These are phyloP conservation scores for Lipomyces sp. DNA, from an alignment of 805 yeast species.

Conservation along the genomic window DNA sequence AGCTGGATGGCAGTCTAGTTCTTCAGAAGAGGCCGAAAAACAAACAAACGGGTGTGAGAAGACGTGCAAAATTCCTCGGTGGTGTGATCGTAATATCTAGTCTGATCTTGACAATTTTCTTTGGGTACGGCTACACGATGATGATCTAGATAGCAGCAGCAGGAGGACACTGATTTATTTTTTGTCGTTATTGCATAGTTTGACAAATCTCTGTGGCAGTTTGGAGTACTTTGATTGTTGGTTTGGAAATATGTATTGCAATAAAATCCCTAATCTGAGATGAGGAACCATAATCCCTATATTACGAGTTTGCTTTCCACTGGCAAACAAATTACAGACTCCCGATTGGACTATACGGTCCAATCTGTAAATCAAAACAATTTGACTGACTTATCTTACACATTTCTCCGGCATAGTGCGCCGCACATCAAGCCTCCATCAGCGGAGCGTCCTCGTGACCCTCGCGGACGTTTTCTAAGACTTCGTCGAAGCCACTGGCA, in stretches of 20 bases:
- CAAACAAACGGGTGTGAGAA: not conserved
- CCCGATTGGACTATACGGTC: not conserved
- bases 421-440: not conserved
- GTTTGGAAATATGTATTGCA: too few relatives aligned
- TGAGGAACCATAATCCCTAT: not conserved
- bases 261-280: too few relatives aligned
- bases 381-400: not conserved
- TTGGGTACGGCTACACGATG: not conserved
- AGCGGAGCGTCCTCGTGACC: constrained; percentile 15
- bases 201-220: not conserved
- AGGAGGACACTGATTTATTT: not conserved
- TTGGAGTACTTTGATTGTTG: too few relatives aligned
- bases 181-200: not conserved
- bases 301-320: not conserved
- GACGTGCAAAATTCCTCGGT: not conserved
- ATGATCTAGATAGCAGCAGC: not conserved
- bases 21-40: not conserved
- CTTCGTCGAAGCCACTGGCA: constrained; percentile 8
- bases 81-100: not conserved
- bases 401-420: not conserved
- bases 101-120: not conserved
- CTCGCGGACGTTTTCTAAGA: constrained; percentile 16
- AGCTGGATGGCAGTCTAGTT: not conserved
- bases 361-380: not conserved
- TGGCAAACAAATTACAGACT: not conserved